Evolutionary conservation across 2,329 filamentous ascomycete species (phyloP).

Genomic region (Neonectria ditissima): DNA sequence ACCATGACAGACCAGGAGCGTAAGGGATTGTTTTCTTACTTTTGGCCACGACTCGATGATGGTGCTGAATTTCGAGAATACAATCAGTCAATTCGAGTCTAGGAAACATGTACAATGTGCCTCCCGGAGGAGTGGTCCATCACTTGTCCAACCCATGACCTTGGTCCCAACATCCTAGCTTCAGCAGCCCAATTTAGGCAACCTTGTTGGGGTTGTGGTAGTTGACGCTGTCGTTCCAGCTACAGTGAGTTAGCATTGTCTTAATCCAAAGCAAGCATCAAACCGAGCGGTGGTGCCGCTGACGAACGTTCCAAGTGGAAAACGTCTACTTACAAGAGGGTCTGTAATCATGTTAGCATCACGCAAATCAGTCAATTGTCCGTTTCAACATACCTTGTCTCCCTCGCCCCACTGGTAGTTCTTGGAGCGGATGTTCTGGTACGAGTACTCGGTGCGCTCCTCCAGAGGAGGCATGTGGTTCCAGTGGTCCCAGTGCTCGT

Average conservation of each 20-base stretch:
- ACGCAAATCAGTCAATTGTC: slow-evolving; percentile 1
- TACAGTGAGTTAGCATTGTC: slow-evolving; percentile 50
- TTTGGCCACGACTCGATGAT: too few relatives aligned
- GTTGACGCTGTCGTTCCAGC: slow-evolving; percentile 97
- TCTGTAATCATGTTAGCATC: slow-evolving; percentile 58
- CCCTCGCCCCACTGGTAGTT: slow-evolving; percentile 96
- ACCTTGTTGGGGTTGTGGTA: slow-evolving; percentile 94
- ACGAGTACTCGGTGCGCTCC: slow-evolving; percentile 93
- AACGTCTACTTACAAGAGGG: slow-evolving; percentile 57
- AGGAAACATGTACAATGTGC: slow-evolving; percentile 50
- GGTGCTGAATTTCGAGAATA: not conserved
- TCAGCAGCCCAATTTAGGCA: slow-evolving; percentile 51
- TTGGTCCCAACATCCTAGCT: slow-evolving; percentile 29
- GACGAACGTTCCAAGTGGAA: slow-evolving; percentile 2
- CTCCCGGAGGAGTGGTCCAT: slow-evolving; percentile 46
- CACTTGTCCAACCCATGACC: slow-evolving; percentile 39
- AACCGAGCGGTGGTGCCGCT: not conserved
- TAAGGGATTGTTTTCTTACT: too few relatives aligned
- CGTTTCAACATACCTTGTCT: slow-evolving; percentile 77
- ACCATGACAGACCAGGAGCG: too few relatives aligned
- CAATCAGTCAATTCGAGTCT: slow-evolving; percentile 49
- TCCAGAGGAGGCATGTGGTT: slow-evolving; percentile 85
- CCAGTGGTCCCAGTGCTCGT: slow-evolving; percentile 98
- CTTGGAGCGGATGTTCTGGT: slow-evolving; percentile 97
- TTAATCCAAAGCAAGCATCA: not conserved